Evolutionary conservation across 2,329 filamentous ascomycete species (phyloP).

Genomic region (Penicillium sumatraense): DNA sequence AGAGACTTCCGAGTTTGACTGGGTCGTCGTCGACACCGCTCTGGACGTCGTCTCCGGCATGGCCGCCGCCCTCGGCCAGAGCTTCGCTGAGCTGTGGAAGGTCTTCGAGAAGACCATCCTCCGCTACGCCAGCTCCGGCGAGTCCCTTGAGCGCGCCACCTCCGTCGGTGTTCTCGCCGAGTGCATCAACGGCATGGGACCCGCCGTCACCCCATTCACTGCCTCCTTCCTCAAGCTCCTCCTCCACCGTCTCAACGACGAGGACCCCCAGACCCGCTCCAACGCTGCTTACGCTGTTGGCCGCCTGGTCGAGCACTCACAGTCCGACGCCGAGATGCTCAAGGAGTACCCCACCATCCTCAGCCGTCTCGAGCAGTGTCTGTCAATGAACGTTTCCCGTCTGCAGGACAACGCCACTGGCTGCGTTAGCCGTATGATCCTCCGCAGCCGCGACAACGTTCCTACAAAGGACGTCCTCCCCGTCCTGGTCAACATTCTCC

Average conservation of each 20-base stretch:
- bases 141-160: slow-evolving; percentile 84
- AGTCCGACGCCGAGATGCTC: slow-evolving; percentile 72
- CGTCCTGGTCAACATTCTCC: slow-evolving; percentile 75
- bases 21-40: slow-evolving; percentile 93
- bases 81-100: slow-evolving; percentile 90
- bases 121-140: slow-evolving; percentile 83
- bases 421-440: slow-evolving; percentile 89
- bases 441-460: slow-evolving; percentile 80
- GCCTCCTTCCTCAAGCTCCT: slow-evolving; percentile 76
- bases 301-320: slow-evolving; percentile 80
- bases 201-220: slow-evolving; percentile 81
- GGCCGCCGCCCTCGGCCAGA: slow-evolving; percentile 76
- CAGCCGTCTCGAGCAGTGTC: slow-evolving; percentile 80
- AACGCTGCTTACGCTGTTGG: slow-evolving; percentile 93
- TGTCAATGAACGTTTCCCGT: slow-evolving; percentile 76
- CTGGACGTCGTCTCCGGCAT: slow-evolving; percentile 88
- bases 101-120: slow-evolving; percentile 91
- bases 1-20: slow-evolving; percentile 94
- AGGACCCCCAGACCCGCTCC: slow-evolving; percentile 89
- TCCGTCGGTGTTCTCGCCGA: slow-evolving; percentile 92
- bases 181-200: slow-evolving; percentile 82
- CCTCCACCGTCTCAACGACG: slow-evolving; percentile 83
- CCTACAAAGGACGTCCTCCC: slow-evolving; percentile 83
- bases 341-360: slow-evolving; percentile 78
- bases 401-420: slow-evolving; percentile 92